A percentile compares a stretch with the other conserved stretches of the same genome.
Conservation (phyloP, 83 land plant species). For the Thuja plicata region DNA sequence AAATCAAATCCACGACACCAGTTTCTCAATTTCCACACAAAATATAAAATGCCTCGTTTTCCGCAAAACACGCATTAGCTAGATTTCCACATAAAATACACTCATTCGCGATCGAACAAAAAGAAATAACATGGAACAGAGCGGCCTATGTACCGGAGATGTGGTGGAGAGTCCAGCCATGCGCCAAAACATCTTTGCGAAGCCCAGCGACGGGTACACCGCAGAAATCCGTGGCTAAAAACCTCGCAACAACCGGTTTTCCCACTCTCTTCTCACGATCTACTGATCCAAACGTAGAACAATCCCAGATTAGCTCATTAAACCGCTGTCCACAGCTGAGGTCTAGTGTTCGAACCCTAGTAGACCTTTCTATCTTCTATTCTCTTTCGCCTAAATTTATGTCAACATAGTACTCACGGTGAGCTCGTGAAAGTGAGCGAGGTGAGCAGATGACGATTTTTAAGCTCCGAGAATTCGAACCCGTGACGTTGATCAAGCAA, state of each 20-base stretch:
- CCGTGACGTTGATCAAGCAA: not conserved
- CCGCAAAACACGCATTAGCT: not conserved
- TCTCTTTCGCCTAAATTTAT: not conserved
- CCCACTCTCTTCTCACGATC: not conserved
- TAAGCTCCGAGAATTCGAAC: not conserved
- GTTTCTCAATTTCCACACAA: not conserved
- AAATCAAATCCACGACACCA: not conserved
- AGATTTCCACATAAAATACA: not conserved
- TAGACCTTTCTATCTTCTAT: not conserved
- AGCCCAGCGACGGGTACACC: not conserved
- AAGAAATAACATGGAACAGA: not conserved
- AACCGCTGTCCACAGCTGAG: not conserved
- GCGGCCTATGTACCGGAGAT: slow-evolving; percentile 50
- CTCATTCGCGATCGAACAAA: not conserved
- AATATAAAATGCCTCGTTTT: not conserved
- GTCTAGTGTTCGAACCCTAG: slow-evolving; percentile 6
- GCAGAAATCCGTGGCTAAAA: slow-evolving; percentile 3
- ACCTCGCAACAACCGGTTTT: not conserved
- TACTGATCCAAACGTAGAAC: not conserved
- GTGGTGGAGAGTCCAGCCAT: slow-evolving; percentile 71
- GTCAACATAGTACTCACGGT: not conserved
- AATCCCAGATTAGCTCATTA: not conserved
- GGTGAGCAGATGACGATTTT: not conserved
- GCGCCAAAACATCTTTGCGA: slow-evolving; percentile 67
- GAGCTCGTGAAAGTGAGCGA: not conserved